Evolutionary conservation across 495 filamentous ascomycete genomes (phyloP), one percentile per base, ranked within the genome.

Genomic region (Cryomyces minteri): DNA sequence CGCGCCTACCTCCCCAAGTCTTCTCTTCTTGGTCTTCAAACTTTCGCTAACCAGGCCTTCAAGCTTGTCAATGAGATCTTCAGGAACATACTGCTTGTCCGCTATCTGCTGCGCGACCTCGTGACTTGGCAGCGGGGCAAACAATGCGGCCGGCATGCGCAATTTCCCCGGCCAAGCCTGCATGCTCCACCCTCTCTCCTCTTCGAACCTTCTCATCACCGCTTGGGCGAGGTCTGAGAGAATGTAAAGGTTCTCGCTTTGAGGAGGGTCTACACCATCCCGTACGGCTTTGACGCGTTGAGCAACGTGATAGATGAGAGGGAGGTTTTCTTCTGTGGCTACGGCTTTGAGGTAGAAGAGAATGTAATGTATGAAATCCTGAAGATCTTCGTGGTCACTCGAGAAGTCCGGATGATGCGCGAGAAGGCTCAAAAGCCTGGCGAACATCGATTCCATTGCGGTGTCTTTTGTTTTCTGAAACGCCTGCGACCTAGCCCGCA

Each of bases 381-480:
- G 64, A 40, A 95, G 61, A 43, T 88, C 82, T 5, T 72, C 76
- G 5, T 76, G 58, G 36, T 76, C 69, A 0, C 69, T 67, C 28
- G 71, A 68, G 58, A 88, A 99, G 59, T 99, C 92, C 1, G 88
- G 90, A 61, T 99, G 90, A 57, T 96, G 90, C 10, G 88, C 87
- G 12, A 96, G 74, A 28, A 95, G 66, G 36, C 83, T 90, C 37
- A 96, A 62, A 10, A 96, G 69, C 14, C 90, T 80, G 11, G 83
- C 72, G 58, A 99, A 83, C n/a, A 82, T 68, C 11, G 77, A 68
- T 60, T 96, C 92, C 69, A 96, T 80, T 6, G 79, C 68, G 33
- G 67, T 76, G 45, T 72, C 73, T 32, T 62, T 58, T 10, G 65
- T 56, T 29, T 68, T 60, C 45, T 67, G 72, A 48, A 70, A 62